Percentiles rank a stretch among this genome's conserved stretches.
phyloP scores from a whole-genome alignment of 139 green algal genomes.

The Asterochloris erici region DNA sequence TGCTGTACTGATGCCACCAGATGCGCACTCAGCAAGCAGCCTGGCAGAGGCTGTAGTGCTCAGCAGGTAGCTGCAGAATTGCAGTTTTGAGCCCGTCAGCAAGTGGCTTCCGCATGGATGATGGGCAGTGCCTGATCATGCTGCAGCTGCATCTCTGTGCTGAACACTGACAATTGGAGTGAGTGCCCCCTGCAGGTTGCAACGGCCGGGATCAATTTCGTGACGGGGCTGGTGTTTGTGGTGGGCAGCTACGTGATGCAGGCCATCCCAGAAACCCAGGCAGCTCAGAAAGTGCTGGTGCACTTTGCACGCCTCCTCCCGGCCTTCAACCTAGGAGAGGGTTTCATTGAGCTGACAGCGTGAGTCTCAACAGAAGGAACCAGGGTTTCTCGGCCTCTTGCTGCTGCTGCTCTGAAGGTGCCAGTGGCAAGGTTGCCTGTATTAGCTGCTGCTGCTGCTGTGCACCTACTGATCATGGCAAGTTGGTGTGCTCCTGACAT shows the following conservation, averaged over 20 bases:
- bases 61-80: too few species aligned
- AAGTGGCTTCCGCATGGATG: too few species aligned
- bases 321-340: slow-evolving; percentile 50
- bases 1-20: too few species aligned
- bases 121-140: background rate
- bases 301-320: slow-evolving; percentile 44
- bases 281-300: slow-evolving; percentile 33
- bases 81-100: too few species aligned
- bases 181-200: background rate
- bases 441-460: too few species aligned
- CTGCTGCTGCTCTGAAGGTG: background rate
- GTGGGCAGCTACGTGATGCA: slow-evolving; percentile 35
- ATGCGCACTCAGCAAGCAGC: too few species aligned
- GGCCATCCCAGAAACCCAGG: slow-evolving; percentile 31
- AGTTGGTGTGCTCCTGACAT: too few species aligned
- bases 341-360: slow-evolving; percentile 33
- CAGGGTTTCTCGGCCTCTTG: slow-evolving; percentile 14
- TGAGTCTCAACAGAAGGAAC: too few species aligned
- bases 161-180: background rate
- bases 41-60: too few species aligned
- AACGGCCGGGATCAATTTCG: slow-evolving; percentile 36
- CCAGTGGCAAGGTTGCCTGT: too few species aligned
- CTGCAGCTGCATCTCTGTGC: background rate
- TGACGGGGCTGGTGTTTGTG: slow-evolving; percentile 37
- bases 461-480: too few species aligned